Conservation (phyloP, 2,329 filamentous ascomycete genomes). For the Cladosporium sp. region DNA sequence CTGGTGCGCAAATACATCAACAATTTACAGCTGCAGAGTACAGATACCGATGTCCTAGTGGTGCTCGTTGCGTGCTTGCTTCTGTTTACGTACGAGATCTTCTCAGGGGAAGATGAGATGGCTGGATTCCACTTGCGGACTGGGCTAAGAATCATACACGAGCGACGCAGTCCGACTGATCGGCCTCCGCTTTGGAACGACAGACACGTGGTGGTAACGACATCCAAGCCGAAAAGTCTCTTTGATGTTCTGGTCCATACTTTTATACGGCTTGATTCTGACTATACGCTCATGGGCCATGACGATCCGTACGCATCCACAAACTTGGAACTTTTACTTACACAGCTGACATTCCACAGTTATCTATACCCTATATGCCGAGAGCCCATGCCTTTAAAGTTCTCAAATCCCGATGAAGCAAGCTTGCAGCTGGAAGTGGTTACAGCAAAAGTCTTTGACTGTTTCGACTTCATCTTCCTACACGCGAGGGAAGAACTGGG, state of each 20-base stretch:
- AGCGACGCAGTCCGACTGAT: background rate
- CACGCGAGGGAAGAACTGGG: background rate
- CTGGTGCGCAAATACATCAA: background rate
- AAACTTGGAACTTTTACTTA: background rate
- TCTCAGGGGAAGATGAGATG: background rate
- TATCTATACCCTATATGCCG: constrained; percentile 8
- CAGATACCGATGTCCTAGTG: background rate
- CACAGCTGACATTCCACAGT: constrained; percentile 6
- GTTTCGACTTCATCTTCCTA: background rate
- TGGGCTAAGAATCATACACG: background rate
- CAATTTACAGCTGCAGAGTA: background rate
- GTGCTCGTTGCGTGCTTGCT: background rate
- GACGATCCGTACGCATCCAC: background rate
- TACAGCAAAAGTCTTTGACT: background rate
- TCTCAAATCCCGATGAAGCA: background rate
- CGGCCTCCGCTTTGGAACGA: background rate
- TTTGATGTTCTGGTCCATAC: constrained; percentile 13
- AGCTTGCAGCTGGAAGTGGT: background rate
- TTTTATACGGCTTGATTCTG: constrained; percentile 14
- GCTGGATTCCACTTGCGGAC: background rate
- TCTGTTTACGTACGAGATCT: background rate
- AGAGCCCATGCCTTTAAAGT: constrained; percentile 5
- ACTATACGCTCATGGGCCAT: background rate
- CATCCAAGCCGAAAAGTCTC: background rate
- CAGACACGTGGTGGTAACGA: background rate